These are phyloP conservation scores for Calonectria ilicicola DNA, from an alignment of 2,329 filamentous ascomycete species.

Conservation along the genomic window DNA sequence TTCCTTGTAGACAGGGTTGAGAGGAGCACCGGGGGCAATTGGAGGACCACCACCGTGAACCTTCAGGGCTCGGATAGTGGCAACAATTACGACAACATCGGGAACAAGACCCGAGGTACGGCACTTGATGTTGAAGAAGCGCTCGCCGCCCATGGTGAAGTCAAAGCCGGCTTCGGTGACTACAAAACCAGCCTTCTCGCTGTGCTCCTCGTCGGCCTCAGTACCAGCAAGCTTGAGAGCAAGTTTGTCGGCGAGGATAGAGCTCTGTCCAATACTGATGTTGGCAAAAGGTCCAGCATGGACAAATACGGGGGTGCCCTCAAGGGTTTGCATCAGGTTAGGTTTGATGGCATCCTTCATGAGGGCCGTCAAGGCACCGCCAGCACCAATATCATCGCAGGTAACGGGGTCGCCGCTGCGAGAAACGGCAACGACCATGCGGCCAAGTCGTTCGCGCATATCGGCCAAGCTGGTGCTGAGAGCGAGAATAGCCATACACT, in stretches of 20 bases:
- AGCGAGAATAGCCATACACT: conserved; percentile 98
- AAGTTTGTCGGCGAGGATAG: conserved; percentile 93
- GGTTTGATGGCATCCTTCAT: conserved; percentile 99
- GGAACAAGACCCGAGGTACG: conserved; percentile 92
- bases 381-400: conserved; percentile 93
- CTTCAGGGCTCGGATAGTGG: conserved; percentile 95
- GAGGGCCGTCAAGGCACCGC: conserved; percentile 90
- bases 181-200: conserved; percentile 88
- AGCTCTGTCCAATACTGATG: conserved; percentile 97
- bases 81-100: conserved; percentile 94
- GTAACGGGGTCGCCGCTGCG: conserved; percentile 89
- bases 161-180: conserved; percentile 98
- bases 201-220: conserved; percentile 88
- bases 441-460: conserved; percentile 91
- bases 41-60: conserved; percentile 97
- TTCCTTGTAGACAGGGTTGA: conserved; percentile 89
- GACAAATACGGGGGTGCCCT: conserved; percentile 97
- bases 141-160: conserved; percentile 99
- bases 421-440: conserved; percentile 95
- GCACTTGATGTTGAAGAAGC: conserved; percentile 99
- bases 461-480: conserved; percentile 89
- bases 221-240: conserved; percentile 96
- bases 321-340: conserved; percentile 97
- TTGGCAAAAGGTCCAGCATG: conserved; percentile 98
- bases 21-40: conserved; percentile 85